phyloP scores from a whole-genome alignment of 2,329 filamentous ascomycete species.

The Trichophyton mentagrophytes region DNA sequence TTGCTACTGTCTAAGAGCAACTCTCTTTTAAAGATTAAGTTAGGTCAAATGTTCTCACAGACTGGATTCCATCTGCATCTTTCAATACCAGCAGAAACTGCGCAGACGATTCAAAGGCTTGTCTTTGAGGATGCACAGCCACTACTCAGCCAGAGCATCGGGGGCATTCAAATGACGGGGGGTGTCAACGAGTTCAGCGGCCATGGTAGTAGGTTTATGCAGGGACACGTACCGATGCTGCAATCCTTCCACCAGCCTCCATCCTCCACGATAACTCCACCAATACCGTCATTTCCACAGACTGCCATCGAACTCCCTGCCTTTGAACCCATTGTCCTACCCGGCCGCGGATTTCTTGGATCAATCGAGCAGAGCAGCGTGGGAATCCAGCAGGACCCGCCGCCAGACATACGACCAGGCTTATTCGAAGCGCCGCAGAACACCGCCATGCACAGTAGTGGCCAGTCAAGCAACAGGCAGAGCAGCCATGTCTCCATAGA shows the following conservation, averaged over 20 bases:
- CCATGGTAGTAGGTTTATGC: not conserved
- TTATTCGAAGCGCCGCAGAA: not conserved
- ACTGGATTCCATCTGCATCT: not conserved
- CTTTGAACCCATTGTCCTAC: not conserved
- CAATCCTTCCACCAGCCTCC: not conserved
- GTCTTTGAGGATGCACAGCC: not conserved
- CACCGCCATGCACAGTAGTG: not conserved
- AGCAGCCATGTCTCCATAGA: too few relatives aligned
- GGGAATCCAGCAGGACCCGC: not conserved
- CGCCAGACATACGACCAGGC: not conserved
- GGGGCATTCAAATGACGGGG: not conserved
- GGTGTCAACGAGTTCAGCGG: not conserved
- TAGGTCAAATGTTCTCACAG: not conserved
- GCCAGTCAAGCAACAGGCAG: too few relatives aligned
- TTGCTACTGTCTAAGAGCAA: conserved; percentile 20
- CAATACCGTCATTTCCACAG: not conserved
- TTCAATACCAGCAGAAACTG: conserved; percentile 15
- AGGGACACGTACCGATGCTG: not conserved
- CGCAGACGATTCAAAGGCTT: conserved; percentile 2
- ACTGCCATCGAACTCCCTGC: not conserved
- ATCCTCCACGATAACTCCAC: not conserved
- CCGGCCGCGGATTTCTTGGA: not conserved
- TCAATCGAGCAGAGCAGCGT: not conserved
- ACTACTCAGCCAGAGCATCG: not conserved
- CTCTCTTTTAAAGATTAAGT: conserved; percentile 11